Evolutionary conservation across 73 alveolate species (phyloP).

Genomic region (Paramecium sexaurelia): DNA sequence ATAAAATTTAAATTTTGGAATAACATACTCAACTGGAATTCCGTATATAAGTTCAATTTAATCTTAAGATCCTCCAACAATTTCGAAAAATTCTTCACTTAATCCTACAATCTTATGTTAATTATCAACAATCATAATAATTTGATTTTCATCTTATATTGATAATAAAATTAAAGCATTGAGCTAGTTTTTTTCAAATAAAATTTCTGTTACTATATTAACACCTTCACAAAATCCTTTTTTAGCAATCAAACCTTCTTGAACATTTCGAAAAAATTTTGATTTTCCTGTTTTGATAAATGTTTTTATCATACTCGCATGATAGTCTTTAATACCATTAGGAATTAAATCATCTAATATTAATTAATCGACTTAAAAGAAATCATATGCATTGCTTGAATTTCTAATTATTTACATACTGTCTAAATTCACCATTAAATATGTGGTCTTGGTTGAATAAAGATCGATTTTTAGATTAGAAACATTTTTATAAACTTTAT

Average conservation of each 20-base stretch:
- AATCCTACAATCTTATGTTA: background rate
- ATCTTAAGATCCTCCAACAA: background rate
- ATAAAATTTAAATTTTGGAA: background rate
- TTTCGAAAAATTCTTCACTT: slow-evolving; percentile 20
- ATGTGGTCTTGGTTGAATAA: background rate
- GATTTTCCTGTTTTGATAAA: slow-evolving; percentile 38
- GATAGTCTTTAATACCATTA: background rate
- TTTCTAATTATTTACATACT: background rate
- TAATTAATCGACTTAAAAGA: background rate
- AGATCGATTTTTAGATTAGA: slow-evolving; percentile 18
- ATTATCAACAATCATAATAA: background rate
- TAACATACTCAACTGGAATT: slow-evolving; percentile 5
- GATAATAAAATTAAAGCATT: background rate
- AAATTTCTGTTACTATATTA: background rate
- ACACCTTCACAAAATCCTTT: slow-evolving; percentile 25
- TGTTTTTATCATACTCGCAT: background rate
- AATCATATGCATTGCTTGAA: slow-evolving; percentile 15
- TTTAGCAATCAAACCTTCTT: background rate
- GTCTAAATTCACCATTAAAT: background rate
- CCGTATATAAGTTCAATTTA: background rate
- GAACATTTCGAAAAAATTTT: slow-evolving; percentile 16
- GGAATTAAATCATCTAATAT: slow-evolving; percentile 2
- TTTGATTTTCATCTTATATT: background rate
- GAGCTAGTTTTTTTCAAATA: background rate
- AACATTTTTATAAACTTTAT: background rate